Percentiles rank a stretch among this genome's conserved stretches.
Evolutionary conservation across 108 stramenopile species (phyloP).

Genomic region (Cyclotella kingstonii): DNA sequence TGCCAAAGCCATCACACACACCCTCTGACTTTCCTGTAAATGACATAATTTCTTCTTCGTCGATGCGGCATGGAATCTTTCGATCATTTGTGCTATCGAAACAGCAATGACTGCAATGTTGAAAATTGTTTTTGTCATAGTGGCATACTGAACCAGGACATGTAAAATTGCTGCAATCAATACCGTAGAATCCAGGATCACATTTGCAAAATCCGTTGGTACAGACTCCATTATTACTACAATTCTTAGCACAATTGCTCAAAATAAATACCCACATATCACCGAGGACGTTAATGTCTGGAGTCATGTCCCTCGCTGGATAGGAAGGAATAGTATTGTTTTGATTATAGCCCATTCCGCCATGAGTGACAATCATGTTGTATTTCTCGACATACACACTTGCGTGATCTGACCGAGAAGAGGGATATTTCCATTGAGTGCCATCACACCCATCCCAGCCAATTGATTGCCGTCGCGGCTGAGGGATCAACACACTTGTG

Average conservation of each 20-base stretch:
- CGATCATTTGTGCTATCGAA: slow-evolving; percentile 57
- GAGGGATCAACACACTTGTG: slow-evolving; percentile 53
- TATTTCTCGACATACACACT: slow-evolving; percentile 40
- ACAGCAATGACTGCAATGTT: slow-evolving; percentile 82
- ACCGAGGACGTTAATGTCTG: slow-evolving; percentile 41
- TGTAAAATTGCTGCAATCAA: slow-evolving; percentile 81
- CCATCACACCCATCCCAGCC: slow-evolving; percentile 91
- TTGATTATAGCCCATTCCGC: slow-evolving; percentile 52
- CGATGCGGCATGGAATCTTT: slow-evolving; percentile 55
- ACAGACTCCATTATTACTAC: slow-evolving; percentile 73
- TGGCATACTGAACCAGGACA: slow-evolving; percentile 85
- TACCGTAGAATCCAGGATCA: slow-evolving; percentile 73
- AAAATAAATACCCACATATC: slow-evolving; percentile 74
- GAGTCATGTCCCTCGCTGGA: slow-evolving; percentile 14
- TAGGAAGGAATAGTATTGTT: slow-evolving; percentile 31
- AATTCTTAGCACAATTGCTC: slow-evolving; percentile 68
- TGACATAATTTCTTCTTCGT: slow-evolving; percentile 19
- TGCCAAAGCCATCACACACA: slow-evolving; percentile 87
- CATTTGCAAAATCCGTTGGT: slow-evolving; percentile 74
- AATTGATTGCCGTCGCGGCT: slow-evolving; percentile 66
- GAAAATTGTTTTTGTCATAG: slow-evolving; percentile 52
- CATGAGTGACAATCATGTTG: slow-evolving; percentile 64
- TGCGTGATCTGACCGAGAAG: slow-evolving; percentile 58
- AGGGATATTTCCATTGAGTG: slow-evolving; percentile 55
- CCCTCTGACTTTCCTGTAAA: slow-evolving; percentile 72